These are phyloP conservation scores for Endocarpon pusillum DNA, from an alignment of 495 filamentous ascomycete species.

Conservation along the genomic window DNA sequence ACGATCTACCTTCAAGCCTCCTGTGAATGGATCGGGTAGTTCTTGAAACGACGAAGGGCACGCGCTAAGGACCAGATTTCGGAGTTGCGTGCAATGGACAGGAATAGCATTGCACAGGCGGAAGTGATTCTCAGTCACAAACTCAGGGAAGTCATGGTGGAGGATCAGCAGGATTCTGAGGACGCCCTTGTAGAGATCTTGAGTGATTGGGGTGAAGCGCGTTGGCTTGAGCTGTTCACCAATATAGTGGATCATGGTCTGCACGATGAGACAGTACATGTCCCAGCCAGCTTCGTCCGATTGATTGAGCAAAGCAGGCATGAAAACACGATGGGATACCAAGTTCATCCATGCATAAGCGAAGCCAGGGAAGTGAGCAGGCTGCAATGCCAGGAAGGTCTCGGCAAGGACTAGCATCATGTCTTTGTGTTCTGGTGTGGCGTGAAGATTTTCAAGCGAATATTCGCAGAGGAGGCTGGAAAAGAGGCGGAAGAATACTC, in stretches of 20 bases:
- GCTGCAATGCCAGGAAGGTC: slow-evolving; percentile 59
- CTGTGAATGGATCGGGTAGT: slow-evolving; percentile 64
- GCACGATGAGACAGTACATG: slow-evolving; percentile 55
- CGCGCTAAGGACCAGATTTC: slow-evolving; percentile 75
- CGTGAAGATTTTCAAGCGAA: slow-evolving; percentile 24
- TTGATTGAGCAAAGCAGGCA: slow-evolving; percentile 61
- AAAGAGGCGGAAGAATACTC: slow-evolving; percentile 83
- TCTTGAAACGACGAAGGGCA: slow-evolving; percentile 60
- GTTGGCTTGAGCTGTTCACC: slow-evolving; percentile 64
- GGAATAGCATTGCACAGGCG: slow-evolving; percentile 76
- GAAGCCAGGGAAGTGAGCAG: slow-evolving; percentile 62
- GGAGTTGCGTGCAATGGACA: slow-evolving; percentile 68
- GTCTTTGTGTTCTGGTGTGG: slow-evolving; percentile 42
- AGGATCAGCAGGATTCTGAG: slow-evolving; percentile 70
- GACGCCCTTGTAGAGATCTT: slow-evolving; percentile 69
- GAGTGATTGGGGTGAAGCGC: slow-evolving; percentile 49
- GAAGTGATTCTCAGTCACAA: slow-evolving; percentile 72
- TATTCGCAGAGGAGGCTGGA: slow-evolving; percentile 67
- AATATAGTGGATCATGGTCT: slow-evolving; percentile 54
- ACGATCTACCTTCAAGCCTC: slow-evolving; percentile 65
- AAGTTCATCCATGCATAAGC: slow-evolving; percentile 70
- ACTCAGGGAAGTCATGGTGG: slow-evolving; percentile 89
- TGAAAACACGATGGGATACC: slow-evolving; percentile 69
- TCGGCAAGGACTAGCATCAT: slow-evolving; percentile 57
- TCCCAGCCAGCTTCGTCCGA: slow-evolving; percentile 56